A percentile compares a stretch with the other conserved stretches of the same genome.
Conservation (phyloP, 2,329 filamentous ascomycete species). For the Sclerotinia borealis region DNA sequence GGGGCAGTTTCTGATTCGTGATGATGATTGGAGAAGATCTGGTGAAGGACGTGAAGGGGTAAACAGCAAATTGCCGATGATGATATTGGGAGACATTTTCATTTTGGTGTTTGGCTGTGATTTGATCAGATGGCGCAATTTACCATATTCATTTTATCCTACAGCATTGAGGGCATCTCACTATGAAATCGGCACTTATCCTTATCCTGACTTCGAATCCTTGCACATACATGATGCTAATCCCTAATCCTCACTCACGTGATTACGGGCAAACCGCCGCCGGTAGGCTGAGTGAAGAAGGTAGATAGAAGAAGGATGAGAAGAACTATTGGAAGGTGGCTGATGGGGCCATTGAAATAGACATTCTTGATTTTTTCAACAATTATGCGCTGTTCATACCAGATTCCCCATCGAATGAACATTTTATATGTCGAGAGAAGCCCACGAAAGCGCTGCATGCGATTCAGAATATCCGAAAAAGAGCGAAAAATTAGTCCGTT, state of each 20-base stretch:
- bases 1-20: not conserved
- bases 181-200: not conserved
- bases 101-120: not conserved
- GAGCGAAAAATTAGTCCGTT: not conserved
- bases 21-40: not conserved
- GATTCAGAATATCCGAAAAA: not conserved
- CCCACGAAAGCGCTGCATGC: conserved; percentile 8
- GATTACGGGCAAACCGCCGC: not conserved
- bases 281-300: not conserved
- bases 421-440: conserved; percentile 2
- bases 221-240: not conserved
- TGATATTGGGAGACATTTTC: not conserved
- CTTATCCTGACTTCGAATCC: not conserved
- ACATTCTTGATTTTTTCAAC: too few species aligned
- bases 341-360: not conserved
- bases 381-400: not conserved
- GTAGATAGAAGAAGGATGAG: not conserved
- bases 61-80: not conserved
- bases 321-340: not conserved
- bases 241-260: not conserved
- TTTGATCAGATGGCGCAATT: not conserved
- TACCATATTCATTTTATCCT: not conserved
- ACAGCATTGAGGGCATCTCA: not conserved
- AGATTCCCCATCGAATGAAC: not conserved
- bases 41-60: not conserved